Evolutionary conservation across 371 early-diverging fungal species (phyloP).

Genomic region (Circinella minor): DNA sequence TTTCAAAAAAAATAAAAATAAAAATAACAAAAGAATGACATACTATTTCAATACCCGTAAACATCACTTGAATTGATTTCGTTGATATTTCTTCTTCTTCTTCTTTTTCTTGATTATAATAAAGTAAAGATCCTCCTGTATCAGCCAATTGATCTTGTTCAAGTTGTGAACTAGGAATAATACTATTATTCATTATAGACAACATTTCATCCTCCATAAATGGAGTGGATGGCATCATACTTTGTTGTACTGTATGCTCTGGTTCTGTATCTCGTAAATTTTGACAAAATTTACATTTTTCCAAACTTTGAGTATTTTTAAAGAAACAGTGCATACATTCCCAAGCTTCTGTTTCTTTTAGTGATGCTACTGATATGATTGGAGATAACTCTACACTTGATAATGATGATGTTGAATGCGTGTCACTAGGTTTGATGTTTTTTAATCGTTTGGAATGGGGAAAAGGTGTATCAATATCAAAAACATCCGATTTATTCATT

Average conservation of each 20-base stretch:
- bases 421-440: not conserved
- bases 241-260: not conserved
- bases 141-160: not conserved
- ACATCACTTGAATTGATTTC: constrained; percentile 7
- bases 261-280: not conserved
- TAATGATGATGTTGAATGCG: not conserved
- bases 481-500: not conserved
- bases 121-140: not conserved
- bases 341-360: not conserved
- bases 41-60: constrained; percentile 11
- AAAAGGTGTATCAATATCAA: not conserved
- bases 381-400: not conserved
- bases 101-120: too few relatives aligned
- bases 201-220: not conserved
- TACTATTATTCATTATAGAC: not conserved
- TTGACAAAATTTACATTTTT: not conserved
- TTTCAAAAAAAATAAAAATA: too few relatives aligned
- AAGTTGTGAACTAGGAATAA: not conserved
- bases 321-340: not conserved
- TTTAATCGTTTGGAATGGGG: not conserved
- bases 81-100: too few relatives aligned
- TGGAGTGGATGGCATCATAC: not conserved
- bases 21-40: not conserved
- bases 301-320: not conserved
- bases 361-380: not conserved